Evolutionary conservation across 768 basidiomycete species (phyloP).

Genomic region (Hirschioporus abietinus): DNA sequence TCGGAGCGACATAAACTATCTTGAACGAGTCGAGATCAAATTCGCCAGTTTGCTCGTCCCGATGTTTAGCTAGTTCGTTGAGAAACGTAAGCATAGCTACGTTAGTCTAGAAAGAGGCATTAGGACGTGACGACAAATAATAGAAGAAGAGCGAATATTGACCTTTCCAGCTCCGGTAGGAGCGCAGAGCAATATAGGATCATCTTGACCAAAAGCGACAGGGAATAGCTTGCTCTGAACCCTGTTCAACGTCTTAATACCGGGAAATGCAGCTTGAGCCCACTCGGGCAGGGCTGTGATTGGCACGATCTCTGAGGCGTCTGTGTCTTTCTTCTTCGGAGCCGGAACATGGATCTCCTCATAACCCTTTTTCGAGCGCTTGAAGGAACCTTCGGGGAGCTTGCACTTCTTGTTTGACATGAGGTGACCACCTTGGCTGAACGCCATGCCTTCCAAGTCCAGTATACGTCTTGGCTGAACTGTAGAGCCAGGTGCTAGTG

Average conservation of each 20-base stretch:
- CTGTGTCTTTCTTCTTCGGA: conserved; percentile 69
- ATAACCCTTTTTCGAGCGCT: conserved; percentile 92
- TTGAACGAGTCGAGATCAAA: conserved; percentile 92
- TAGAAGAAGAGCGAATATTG: conserved; percentile 4
- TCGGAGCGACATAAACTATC: conserved; percentile 95
- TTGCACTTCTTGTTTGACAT: conserved; percentile 99
- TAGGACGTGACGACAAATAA: conserved; percentile 14
- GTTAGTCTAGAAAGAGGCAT: conserved; percentile 64
- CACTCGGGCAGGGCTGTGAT: conserved; percentile 74
- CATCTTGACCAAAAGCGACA: conserved; percentile 89
- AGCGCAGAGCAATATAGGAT: conserved; percentile 92
- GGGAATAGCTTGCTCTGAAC: conserved; percentile 93
- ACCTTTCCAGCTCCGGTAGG: conserved; percentile 99
- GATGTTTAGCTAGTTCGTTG: conserved; percentile 82
- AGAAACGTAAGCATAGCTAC: conserved; percentile 95
- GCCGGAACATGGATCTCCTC: conserved; percentile 98
- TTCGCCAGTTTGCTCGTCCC: conserved; percentile 71
- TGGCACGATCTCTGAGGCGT: conserved; percentile 64
- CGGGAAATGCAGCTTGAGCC: conserved; percentile 81
- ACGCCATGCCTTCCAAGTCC: conserved; percentile 93
- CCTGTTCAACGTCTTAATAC: conserved; percentile 75
- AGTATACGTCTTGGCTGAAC: conserved; percentile 81
- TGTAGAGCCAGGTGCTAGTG: conserved; percentile 80
- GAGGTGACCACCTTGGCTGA: conserved; percentile 90
- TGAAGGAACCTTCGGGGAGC: conserved; percentile 96